These are phyloP conservation scores for Datisca glomerata DNA, from an alignment of 306 rosid genomes.

Conservation along the genomic window DNA sequence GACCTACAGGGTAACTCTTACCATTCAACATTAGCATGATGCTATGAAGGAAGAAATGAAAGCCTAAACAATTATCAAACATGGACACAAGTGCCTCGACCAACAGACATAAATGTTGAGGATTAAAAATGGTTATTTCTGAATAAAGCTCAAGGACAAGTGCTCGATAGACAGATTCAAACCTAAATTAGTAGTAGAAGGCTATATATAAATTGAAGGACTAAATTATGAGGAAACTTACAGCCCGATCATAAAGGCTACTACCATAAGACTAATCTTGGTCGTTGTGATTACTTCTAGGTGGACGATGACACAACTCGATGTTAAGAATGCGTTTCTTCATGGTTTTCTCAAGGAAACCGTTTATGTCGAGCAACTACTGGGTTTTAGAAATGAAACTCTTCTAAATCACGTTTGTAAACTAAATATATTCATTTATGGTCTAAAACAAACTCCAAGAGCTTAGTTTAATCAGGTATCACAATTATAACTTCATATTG, in stretches of 20 bases:
- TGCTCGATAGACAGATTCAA: neutral
- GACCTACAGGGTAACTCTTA: neutral
- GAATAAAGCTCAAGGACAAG: neutral
- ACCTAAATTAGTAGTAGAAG: neutral
- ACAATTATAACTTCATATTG: neutral
- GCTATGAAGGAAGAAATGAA: neutral
- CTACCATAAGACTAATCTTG: neutral
- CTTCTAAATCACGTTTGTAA: neutral
- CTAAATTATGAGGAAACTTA: neutral
- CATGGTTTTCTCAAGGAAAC: neutral
- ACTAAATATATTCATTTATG: neutral
- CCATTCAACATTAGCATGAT: neutral
- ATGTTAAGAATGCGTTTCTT: slow-evolving; percentile 1
- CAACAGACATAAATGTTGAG: neutral
- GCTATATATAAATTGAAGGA: neutral
- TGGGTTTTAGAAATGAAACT: neutral
- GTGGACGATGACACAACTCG: neutral
- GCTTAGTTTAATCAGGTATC: neutral
- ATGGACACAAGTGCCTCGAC: neutral
- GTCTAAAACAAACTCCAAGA: neutral
- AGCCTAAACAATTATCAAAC: neutral
- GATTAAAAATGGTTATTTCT: neutral
- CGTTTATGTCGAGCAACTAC: neutral
- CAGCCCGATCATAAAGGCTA: neutral
- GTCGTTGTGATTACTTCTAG: neutral